Conservation (phyloP, 345 rosid species). For the Populus simonii region DNA sequence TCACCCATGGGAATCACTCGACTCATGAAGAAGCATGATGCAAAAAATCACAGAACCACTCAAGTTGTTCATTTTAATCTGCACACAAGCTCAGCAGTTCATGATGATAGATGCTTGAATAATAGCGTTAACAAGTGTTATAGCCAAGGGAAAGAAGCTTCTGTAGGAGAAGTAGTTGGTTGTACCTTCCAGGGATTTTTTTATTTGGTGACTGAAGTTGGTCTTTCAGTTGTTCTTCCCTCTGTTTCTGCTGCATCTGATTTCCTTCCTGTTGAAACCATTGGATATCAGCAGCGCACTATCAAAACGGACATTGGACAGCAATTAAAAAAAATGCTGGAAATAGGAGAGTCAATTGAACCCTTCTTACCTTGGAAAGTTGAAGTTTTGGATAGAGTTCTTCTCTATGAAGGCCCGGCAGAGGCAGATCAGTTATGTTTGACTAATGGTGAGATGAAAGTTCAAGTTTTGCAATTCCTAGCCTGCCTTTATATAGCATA, state of each 20-base stretch:
- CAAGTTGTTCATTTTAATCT: slow-evolving; percentile 56
- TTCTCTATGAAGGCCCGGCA: slow-evolving; percentile 83
- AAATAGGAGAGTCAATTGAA: slow-evolving; percentile 33
- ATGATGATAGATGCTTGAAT: slow-evolving; percentile 59
- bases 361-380: slow-evolving; percentile 63
- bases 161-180: slow-evolving; percentile 68
- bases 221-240: slow-evolving; percentile 89
- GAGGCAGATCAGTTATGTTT: slow-evolving; percentile 73
- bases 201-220: slow-evolving; percentile 74
- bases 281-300: slow-evolving; percentile 51
- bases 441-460: slow-evolving; percentile 71
- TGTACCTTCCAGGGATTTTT: slow-evolving; percentile 82
- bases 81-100: slow-evolving; percentile 38
- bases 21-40: slow-evolving; percentile 50
- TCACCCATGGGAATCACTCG: slow-evolving; percentile 83
- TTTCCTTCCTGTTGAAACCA: slow-evolving; percentile 48
- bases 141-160: slow-evolving; percentile 42
- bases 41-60: slow-evolving; percentile 27
- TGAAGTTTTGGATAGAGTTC: slow-evolving; percentile 82
- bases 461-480: slow-evolving; percentile 13
- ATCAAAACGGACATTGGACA: slow-evolving; percentile 20
- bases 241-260: slow-evolving; percentile 56
- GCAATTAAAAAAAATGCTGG: slow-evolving; percentile 26
- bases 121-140: slow-evolving; percentile 23
- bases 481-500: neutral